Base-by-base conservation (phyloP, 345 rosid genomes). In the Moricandia moricandioides region DNA sequence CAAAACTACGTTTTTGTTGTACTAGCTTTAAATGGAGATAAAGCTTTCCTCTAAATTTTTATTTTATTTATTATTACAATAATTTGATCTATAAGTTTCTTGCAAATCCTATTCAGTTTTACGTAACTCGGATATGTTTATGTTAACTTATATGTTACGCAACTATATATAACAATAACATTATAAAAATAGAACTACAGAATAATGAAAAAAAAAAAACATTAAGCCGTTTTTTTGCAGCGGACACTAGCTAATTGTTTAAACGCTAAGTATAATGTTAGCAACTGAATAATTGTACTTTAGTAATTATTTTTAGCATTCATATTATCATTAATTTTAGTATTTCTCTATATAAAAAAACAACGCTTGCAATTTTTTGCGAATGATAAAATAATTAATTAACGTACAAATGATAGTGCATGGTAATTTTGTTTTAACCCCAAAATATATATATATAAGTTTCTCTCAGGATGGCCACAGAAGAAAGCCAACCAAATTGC, bases 401-500 rank as follows among this genome's bases (percentile, higher is more conserved):
- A 27, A 12, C 26, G 47, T 4, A n/a, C n/a, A 2, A 16, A n/a
- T 47, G n/a, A 13, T 21, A 67, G 52, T 34, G 47, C 18, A 14
- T 49, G 35, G 35, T 29, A 18, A 70, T 16, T 7, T 29, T 58
- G 7, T 47, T 47, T 47, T 0, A 13, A 54, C 7, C 31, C 31
- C 31, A 1, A 1, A 29, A 29, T 21, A 21, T 21, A 52, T 69
- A 62, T 4, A 45, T 66, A 40, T 65, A 31, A 24, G 27, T 10
- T 35, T 73, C 12, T 26, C 1, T 45, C 64, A 63, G 7, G 71
- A 77, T 47, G 71, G 56, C 56, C 54, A 70, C 57, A 52, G 49
- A 78, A 72, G 69, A 72, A 67, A 61, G 52, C 81, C 78, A 65
- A 67, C 81, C 73, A 78, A 67, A 66, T 72, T 67, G 77, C 65